Percentiles rank a stretch among this genome's conserved stretches.
phyloP scores from a whole-genome alignment of 345 rosid genomes.

The Brassica incana region DNA sequence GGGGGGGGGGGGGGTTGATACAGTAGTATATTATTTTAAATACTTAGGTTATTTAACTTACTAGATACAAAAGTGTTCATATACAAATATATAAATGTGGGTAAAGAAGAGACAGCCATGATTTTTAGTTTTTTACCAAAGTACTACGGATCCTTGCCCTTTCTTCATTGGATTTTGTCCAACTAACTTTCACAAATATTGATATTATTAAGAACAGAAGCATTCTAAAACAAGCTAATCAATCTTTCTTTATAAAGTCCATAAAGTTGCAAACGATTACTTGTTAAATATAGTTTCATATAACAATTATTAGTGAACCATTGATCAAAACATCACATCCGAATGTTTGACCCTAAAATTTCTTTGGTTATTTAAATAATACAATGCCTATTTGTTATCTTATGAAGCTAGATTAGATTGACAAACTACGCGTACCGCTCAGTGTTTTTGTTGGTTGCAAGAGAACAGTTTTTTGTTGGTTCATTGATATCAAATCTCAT shows the following conservation, averaged over 20 bases:
- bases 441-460: neutral
- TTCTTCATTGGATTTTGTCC: conserved; percentile 11
- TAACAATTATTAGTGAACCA: conserved; percentile 11
- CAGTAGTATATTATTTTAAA: neutral
- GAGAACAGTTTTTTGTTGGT: neutral
- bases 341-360: conserved; percentile 23
- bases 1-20: neutral
- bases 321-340: conserved; percentile 36
- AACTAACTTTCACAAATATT: conserved; percentile 1
- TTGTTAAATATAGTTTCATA: conserved; percentile 22
- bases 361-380: neutral
- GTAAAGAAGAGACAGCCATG: conserved; percentile 29
- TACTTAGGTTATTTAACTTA: neutral
- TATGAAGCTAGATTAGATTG: neutral
- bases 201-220: conserved; percentile 11
- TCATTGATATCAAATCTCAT: neutral
- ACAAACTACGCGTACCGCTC: neutral
- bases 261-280: conserved; percentile 22
- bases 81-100: neutral
- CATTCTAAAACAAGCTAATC: conserved; percentile 29
- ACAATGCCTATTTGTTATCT: neutral
- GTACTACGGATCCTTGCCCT: conserved; percentile 27
- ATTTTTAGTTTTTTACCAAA: conserved; percentile 20
- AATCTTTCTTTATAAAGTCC: conserved; percentile 20
- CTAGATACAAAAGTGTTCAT: neutral